Evolutionary conservation across 192 early-diverging fungal species (phyloP), one percentile per base, ranked within the genome.

Genomic region (Chytriomyces sp.): DNA sequence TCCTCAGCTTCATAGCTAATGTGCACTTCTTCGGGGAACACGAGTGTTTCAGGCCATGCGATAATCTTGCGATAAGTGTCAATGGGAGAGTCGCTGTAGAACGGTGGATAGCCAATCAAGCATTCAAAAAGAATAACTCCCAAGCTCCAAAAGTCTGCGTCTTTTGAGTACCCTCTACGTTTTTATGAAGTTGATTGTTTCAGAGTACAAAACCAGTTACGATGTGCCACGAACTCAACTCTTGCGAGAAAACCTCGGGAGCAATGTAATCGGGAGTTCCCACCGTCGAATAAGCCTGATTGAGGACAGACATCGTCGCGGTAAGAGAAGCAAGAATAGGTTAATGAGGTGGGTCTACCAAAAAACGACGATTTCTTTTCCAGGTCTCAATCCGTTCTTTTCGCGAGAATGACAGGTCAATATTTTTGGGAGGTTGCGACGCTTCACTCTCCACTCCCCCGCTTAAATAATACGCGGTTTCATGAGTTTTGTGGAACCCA

Each of bases 101-200:
- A 99, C 4, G 98, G 96, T 49, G 97, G 97, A 72, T 97, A 99
- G 22, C 98, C 98, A 39, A 94, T 91, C 71, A 99, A 82, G 72
- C 97, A 98, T 77, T 99, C 98, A 83, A 94, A 99, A 93, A 99
- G 98, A 74, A 99, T 99, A 4, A 96, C 95, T 31, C 98, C 98
- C 31, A 99, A 77, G 5, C 95, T 96, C 98, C 98, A 99, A 93
- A 94, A 99, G 84, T 99, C 98, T 78, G 97, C 99, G 60, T 96
- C 94, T 76, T 94, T 91, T 63, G 92, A 91, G 83, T 99, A 99
- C 6, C 97, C 97, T 55, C 44, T 49, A 22, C 2, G 2, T 49
- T 1, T 49, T 14, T 49, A 22, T 0, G 41, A 49, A 49, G 44
- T 49, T 49, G 44, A 49, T n/a, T 2, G 44, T 14, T 44, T 49